phyloP scores from a whole-genome alignment of 1,139 yeast genomes.

The Scheffersomyces quercinus region DNA sequence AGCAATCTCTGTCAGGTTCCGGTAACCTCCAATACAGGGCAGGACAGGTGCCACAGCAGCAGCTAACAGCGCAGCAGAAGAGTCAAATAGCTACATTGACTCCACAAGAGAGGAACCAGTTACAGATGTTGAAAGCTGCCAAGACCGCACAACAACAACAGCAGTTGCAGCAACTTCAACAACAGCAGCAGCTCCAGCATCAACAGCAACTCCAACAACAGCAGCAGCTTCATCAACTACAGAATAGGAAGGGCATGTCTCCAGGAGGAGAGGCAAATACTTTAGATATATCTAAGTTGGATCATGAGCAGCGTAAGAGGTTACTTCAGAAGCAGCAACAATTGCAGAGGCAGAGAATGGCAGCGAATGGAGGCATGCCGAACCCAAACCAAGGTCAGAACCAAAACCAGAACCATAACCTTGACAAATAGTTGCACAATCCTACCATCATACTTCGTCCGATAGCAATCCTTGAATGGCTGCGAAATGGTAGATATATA shows the following conservation, averaged over 20 bases:
- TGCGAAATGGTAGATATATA: no score
- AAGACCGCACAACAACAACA: conserved; percentile 34
- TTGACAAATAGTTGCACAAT: no score
- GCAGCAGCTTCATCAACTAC: conserved; percentile 5
- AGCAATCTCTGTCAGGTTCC: neutral
- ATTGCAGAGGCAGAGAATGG: conserved; percentile 18
- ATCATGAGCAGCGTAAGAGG: conserved; percentile 31
- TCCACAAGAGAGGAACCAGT: conserved; percentile 39
- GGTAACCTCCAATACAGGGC: conserved; percentile 1
- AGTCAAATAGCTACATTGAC: conserved; percentile 34
- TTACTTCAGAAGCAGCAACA: conserved; percentile 29
- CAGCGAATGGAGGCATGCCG: no score
- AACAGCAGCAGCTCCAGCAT: conserved; percentile 13
- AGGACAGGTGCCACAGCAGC: conserved; percentile 1
- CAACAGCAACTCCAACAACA: conserved; percentile 13
- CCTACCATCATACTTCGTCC: no score
- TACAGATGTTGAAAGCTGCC: conserved; percentile 39
- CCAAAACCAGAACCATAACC: no score
- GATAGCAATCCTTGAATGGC: no score
- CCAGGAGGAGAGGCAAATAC: conserved; percentile 3
- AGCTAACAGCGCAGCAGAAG: conserved; percentile 15
- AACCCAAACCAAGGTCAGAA: no score
- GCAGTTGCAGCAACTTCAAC: conserved; percentile 22
- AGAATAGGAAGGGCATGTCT: conserved; percentile 7
- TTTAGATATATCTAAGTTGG: conserved; percentile 22